A percentile compares a stretch with the other conserved stretches of the same genome.
phyloP scores from a whole-genome alignment of 2,329 filamentous ascomycete genomes.

The Emydomyces testavorans region DNA sequence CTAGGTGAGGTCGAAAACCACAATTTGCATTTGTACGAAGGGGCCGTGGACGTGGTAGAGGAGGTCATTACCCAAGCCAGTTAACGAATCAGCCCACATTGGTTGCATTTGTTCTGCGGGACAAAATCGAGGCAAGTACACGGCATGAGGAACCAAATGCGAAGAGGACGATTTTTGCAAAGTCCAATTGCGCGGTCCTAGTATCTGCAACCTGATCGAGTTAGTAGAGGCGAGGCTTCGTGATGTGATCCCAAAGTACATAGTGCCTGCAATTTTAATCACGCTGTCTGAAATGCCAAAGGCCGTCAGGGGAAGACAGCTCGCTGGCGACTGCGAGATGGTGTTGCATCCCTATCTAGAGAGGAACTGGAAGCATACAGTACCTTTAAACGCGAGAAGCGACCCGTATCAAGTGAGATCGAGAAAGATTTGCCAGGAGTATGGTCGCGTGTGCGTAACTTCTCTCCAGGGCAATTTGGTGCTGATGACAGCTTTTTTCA shows the following conservation, averaged over 20 bases:
- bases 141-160: neutral
- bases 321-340: constrained; percentile 22
- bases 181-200: too few species aligned
- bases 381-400: neutral
- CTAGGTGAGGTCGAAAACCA: constrained; percentile 75
- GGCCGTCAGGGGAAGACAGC: constrained; percentile 32
- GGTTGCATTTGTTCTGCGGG: neutral
- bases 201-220: neutral
- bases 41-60: neutral
- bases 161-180: neutral
- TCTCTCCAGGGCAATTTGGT: neutral
- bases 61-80: neutral
- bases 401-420: neutral
- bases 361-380: neutral
- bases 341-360: constrained; percentile 8
- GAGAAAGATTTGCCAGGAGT: constrained; percentile 6
- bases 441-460: constrained; percentile 1
- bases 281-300: constrained; percentile 29
- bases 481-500: constrained; percentile 7
- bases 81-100: neutral
- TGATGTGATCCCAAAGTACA: constrained; percentile 21
- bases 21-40: constrained; percentile 25
- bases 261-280: constrained; percentile 30
- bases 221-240: constrained; percentile 11
- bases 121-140: neutral